These are phyloP conservation scores for Tetrahymena elliotti DNA, from an alignment of 73 alveolate species.

Conservation along the genomic window DNA sequence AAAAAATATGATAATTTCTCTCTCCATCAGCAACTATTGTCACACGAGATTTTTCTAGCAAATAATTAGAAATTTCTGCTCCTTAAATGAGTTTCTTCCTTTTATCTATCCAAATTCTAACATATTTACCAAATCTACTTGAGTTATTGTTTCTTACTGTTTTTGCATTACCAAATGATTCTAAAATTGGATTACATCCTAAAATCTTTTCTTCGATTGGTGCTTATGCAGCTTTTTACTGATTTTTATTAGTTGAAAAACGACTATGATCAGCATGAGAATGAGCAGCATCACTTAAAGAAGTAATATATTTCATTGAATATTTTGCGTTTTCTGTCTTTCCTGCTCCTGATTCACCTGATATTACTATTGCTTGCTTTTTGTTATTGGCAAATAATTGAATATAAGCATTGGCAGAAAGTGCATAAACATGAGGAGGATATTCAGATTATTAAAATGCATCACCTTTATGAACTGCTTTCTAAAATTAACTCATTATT, in stretches of 20 bases:
- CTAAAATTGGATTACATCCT: slow-evolving; percentile 96
- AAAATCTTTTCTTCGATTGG: slow-evolving; percentile 75
- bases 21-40: slow-evolving; percentile 69
- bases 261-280: neutral
- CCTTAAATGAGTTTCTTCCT: slow-evolving; percentile 76
- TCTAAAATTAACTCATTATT: slow-evolving; percentile 12
- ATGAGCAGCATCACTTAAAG: slow-evolving; percentile 23
- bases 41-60: slow-evolving; percentile 91
- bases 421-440: slow-evolving; percentile 90
- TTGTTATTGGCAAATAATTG: slow-evolving; percentile 62
- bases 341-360: slow-evolving; percentile 99
- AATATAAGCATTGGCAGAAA: slow-evolving; percentile 76
- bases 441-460: slow-evolving; percentile 7
- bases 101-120: slow-evolving; percentile 73
- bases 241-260: neutral
- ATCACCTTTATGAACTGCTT: slow-evolving; percentile 12
- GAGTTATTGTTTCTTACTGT: slow-evolving; percentile 83
- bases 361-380: slow-evolving; percentile 90
- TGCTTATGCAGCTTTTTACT: neutral
- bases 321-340: slow-evolving; percentile 98
- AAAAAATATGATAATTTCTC: slow-evolving; percentile 93
- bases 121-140: slow-evolving; percentile 96
- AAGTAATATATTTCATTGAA: slow-evolving; percentile 84
- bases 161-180: slow-evolving; percentile 98
- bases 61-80: slow-evolving; percentile 80